Base-by-base conservation (phyloP, 768 basidiomycete species). In the Cystofilobasidium capitatum region DNA sequence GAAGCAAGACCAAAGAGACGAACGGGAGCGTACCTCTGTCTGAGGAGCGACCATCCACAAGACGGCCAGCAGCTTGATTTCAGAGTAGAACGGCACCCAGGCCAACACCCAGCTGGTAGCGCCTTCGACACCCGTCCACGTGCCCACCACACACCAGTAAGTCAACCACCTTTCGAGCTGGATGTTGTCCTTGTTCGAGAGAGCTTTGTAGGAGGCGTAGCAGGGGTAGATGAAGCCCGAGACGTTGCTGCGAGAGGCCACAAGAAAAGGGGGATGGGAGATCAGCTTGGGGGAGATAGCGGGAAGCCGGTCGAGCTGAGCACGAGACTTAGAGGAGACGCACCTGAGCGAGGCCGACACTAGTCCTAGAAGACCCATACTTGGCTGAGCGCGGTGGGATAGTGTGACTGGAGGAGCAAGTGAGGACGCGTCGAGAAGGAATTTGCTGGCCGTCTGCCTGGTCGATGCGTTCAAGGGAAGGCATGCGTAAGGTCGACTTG, bases 181-280 rank as follows among this genome's bases (percentile, higher is more conserved):
- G 22, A 14, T 31, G 26, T 42, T 20, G 4, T 58, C 37, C 5
- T 31, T 24, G 12, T 58, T 85, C 42, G 88, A 87, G 37, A 97
- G 83, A 0, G 89, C 85, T 80, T 97, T 97, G 81, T 93, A 97
- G n/a, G 90, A 92, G 36, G 91, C 89, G 78, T 97, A 97, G 29
- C 88, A 88, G 0, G 92, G 92, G 76, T 97, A 94, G 45, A 93
- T 82, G 77, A 91, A 93, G 24, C 86, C 64, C 44, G 69, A 61
- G 39, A 71, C 20, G 14, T 67, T 57, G 45, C 71, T 73, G 70
- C 62, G 68, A 16, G 24, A 14, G 70, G 12, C 9, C 16, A 12
- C 24, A 26, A 5, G 37, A 10, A n/a, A 49, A 66, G 62, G 22
- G 13, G 29, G 42, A 20, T 33, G 31, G 24, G 10, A 5, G 29